These are phyloP conservation scores for Cardiospermum halicacabum DNA, from an alignment of 345 rosid genomes.

Conservation along the genomic window DNA sequence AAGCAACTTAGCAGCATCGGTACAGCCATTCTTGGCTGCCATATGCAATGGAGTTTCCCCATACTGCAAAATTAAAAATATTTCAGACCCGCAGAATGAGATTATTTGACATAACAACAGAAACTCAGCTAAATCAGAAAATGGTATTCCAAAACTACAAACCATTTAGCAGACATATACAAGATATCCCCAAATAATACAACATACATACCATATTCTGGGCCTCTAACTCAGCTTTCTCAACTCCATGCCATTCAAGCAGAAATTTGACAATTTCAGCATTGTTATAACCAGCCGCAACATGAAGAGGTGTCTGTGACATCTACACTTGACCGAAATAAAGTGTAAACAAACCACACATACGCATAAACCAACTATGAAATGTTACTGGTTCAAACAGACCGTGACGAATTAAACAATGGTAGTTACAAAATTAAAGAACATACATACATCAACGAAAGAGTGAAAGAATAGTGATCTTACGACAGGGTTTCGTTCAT, in stretches of 20 bases:
- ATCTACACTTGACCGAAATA: slow-evolving; percentile 52
- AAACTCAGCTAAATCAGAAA: not conserved
- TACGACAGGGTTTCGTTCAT: slow-evolving; percentile 89
- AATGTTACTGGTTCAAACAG: too few relatives aligned
- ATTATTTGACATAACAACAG: slow-evolving; percentile 8
- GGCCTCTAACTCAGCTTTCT: slow-evolving; percentile 79
- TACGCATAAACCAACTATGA: not conserved
- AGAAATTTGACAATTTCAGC: slow-evolving; percentile 68
- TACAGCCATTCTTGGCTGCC: slow-evolving; percentile 97
- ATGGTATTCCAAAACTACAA: not conserved
- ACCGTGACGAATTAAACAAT: not conserved
- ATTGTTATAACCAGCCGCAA: slow-evolving; percentile 78
- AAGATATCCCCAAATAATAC: not conserved
- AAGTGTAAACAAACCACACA: not conserved
- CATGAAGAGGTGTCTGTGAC: slow-evolving; percentile 97
- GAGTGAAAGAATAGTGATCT: slow-evolving; percentile 17
- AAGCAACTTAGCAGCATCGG: slow-evolving; percentile 70
- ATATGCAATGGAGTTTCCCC: slow-evolving; percentile 99
- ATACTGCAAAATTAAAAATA: slow-evolving; percentile 47
- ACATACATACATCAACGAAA: too few relatives aligned
- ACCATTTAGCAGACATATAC: not conserved
- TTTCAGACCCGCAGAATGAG: slow-evolving; percentile 9
- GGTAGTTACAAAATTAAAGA: not conserved
- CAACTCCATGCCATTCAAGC: slow-evolving; percentile 67
- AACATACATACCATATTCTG: slow-evolving; percentile 57